Evolutionary conservation across 768 basidiomycete species (phyloP).

Genomic region (Lyophyllum decastes): DNA sequence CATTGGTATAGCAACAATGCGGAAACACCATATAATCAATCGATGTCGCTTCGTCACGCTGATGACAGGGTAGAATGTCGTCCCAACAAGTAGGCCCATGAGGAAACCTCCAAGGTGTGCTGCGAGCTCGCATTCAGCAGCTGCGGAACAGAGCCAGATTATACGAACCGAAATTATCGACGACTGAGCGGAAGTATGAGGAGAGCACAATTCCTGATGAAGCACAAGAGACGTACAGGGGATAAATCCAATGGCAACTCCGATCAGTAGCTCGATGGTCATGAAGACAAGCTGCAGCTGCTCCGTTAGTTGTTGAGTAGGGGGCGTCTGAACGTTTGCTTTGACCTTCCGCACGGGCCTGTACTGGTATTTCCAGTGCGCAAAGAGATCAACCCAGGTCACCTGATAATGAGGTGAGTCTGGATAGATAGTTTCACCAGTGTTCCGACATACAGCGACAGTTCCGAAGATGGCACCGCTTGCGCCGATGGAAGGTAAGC

Average conservation of each 20-base stretch:
- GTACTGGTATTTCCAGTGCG: constrained; percentile 91
- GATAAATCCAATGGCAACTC: constrained; percentile 82
- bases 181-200: constrained; percentile 41
- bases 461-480: constrained; percentile 93
- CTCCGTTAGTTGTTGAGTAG: background rate
- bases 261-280: constrained; percentile 84
- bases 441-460: constrained; percentile 54
- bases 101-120: constrained; percentile 88
- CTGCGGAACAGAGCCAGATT: background rate
- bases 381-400: constrained; percentile 85
- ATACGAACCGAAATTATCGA: constrained; percentile 84
- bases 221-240: constrained; percentile 54
- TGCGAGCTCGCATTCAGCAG: constrained; percentile 24
- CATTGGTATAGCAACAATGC: constrained; percentile 73
- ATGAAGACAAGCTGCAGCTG: constrained; percentile 73
- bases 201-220: background rate
- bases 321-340: background rate
- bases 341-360: constrained; percentile 77
- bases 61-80: constrained; percentile 88
- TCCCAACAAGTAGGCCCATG: constrained; percentile 82
- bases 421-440: background rate
- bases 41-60: constrained; percentile 76
- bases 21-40: constrained; percentile 69
- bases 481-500: constrained; percentile 87
- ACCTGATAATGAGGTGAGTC: constrained; percentile 38